Percentiles rank a stretch among this genome's conserved stretches.
Evolutionary conservation across 2,329 filamentous ascomycete genomes (phyloP).

Genomic region (Polytolypa hystricis): DNA sequence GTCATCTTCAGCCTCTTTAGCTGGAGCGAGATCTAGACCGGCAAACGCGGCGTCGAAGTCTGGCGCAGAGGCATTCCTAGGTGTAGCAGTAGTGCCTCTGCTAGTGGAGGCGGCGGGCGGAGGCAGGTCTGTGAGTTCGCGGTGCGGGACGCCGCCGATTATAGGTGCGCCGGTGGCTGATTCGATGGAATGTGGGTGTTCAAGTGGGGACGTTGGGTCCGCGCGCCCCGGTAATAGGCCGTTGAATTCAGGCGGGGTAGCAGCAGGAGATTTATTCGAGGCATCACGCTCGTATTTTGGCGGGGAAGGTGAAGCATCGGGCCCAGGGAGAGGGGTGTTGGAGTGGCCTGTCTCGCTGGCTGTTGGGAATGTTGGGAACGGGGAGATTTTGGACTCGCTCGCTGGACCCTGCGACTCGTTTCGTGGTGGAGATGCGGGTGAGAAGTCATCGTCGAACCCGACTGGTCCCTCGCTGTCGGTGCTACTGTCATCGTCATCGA

Average conservation of each 20-base stretch:
- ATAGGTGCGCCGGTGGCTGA: conserved; percentile 26
- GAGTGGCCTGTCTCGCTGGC: conserved; percentile 29
- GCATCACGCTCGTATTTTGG: conserved; percentile 26
- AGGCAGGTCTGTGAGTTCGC: conserved; percentile 11
- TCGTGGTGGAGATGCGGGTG: conserved; percentile 44
- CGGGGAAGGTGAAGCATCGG: conserved; percentile 48
- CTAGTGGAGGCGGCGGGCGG: too few species aligned
- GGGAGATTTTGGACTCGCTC: conserved; percentile 24
- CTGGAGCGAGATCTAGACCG: conserved; percentile 33
- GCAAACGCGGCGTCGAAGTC: conserved; percentile 39
- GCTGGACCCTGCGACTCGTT: conserved; percentile 21
- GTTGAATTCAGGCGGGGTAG: conserved; percentile 27
- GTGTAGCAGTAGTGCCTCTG: too few species aligned
- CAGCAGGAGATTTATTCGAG: conserved; percentile 16
- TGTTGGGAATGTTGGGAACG: conserved; percentile 30
- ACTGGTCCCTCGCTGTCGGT: conserved; percentile 52
- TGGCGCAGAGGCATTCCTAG: conserved; percentile 25
- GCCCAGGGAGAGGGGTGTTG: conserved; percentile 37
- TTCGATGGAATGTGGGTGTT: conserved; percentile 31
- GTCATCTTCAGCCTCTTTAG: conserved; percentile 31
- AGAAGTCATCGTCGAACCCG: conserved; percentile 91
- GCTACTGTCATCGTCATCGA: conserved; percentile 66
- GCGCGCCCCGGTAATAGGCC: conserved; percentile 29
- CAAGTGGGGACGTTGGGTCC: conserved; percentile 28
- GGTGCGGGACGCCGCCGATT: conserved; percentile 24